A percentile compares a stretch with the other conserved stretches of the same genome.
phyloP scores from a whole-genome alignment of 2,329 filamentous ascomycete species.

The Hymenoscyphus fructigenus region DNA sequence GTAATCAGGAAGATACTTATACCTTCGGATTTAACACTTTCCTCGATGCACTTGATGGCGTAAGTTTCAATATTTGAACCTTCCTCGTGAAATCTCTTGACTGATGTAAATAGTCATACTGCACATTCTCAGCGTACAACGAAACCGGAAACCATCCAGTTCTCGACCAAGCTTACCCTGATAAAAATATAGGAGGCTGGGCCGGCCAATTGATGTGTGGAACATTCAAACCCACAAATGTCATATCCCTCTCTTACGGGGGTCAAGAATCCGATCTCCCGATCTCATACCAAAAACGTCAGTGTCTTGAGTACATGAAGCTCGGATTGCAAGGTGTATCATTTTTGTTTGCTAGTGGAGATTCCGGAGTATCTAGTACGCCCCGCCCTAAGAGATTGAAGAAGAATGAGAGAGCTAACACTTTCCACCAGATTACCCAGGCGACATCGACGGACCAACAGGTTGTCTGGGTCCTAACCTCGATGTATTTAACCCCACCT shows the following conservation, averaged over 20 bases:
- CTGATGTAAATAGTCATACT: conserved; percentile 36
- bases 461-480: conserved; percentile 8
- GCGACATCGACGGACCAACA: conserved; percentile 12
- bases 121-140: conserved; percentile 41
- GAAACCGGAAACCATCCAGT: conserved; percentile 40
- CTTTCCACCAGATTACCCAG: conserved; percentile 7
- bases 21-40: conserved; percentile 45
- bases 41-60: conserved; percentile 46
- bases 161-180: conserved; percentile 40
- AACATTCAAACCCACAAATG: conserved; percentile 47
- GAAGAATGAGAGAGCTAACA: neutral
- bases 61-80: conserved; percentile 8
- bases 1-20: conserved; percentile 17
- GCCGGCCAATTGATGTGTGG: conserved; percentile 36
- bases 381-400: neutral
- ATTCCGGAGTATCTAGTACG: conserved; percentile 38
- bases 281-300: conserved; percentile 51
- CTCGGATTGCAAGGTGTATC: conserved; percentile 48
- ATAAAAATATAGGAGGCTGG: conserved; percentile 30
- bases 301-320: conserved; percentile 52
- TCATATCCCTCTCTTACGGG: conserved; percentile 55
- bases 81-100: neutral
- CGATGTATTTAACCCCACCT: conserved; percentile 11
- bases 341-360: conserved; percentile 47
- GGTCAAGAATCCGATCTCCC: conserved; percentile 53